Evolutionary conservation across 2,329 filamentous ascomycete species (phyloP), one percentile per base, ranked within the genome.

Genomic region (Tympanopsis confertula): DNA sequence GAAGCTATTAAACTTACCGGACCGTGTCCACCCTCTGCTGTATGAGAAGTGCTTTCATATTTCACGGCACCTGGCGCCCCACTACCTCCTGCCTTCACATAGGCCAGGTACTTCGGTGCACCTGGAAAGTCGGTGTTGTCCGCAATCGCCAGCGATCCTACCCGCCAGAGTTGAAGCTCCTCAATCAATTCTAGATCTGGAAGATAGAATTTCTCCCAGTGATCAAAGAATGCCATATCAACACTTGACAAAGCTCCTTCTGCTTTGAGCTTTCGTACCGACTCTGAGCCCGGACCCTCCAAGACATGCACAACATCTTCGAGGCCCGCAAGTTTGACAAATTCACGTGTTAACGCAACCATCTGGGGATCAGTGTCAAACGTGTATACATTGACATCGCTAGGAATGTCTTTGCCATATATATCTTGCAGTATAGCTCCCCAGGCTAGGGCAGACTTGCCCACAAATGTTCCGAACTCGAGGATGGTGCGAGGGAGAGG

Each of bases 41-140:
- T n/a, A n/a, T n/a, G n/a, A n/a, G n/a, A n/a, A n/a, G n/a, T n/a
- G n/a, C n/a, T n/a, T n/a, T n/a, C n/a, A n/a, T n/a, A n/a, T n/a
- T n/a, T n/a, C n/a, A n/a, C n/a, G n/a, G n/a, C n/a, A n/a, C n/a
- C n/a, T n/a, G n/a, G n/a, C n/a, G 45, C 36, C 28, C 39, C 17
- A 39, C 47, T 40, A 3, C 51, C 48, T 4, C 54, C 50, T 18
- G 38, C 44, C 40, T 50, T 45, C 5, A 65, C 56, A 49, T 64
- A 62, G 38, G 50, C 50, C 29, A 63, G 43, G 46, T 67, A 67
- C 10, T 58, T 53, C 12, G 63, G 63, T 33, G 62, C 63, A 2
- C 64, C 64, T 1, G 62, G 63, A 10, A 47, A 44, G 18, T 63
- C 45, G 19, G 63, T 58, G 43, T 68, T 66, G 43, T 68, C 63